phyloP scores from a whole-genome alignment of 2,329 filamentous ascomycete genomes.

The Aspergillus melleus region DNA sequence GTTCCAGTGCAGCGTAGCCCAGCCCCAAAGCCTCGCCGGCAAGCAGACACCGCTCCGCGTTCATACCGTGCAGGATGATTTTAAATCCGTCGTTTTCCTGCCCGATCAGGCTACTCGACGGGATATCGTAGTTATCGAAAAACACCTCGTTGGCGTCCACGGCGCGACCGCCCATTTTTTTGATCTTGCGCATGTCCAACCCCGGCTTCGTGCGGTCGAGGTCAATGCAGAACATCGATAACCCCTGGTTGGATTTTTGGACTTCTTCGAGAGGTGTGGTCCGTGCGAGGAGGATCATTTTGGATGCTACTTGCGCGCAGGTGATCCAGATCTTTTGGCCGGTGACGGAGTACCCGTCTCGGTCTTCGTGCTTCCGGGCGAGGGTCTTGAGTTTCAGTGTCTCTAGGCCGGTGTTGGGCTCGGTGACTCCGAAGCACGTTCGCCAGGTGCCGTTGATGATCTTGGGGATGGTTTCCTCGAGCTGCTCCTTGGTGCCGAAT shows the following conservation, averaged over 20 bases:
- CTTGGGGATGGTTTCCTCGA: constrained; percentile 63
- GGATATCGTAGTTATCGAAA: constrained; percentile 74
- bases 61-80: constrained; percentile 77
- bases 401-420: constrained; percentile 77
- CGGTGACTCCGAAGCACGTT: constrained; percentile 81
- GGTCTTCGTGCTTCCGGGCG: constrained; percentile 55
- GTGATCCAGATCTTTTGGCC: constrained; percentile 92
- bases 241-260: constrained; percentile 68
- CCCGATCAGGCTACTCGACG: constrained; percentile 66
- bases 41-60: constrained; percentile 72
- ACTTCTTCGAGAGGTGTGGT: constrained; percentile 70
- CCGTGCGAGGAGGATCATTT: constrained; percentile 80
- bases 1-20: constrained; percentile 69
- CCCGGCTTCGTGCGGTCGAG: constrained; percentile 62
- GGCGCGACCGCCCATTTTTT: constrained; percentile 81
- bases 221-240: constrained; percentile 80
- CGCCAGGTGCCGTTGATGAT: constrained; percentile 72
- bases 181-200: constrained; percentile 69
- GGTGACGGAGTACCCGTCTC: constrained; percentile 63
- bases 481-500: constrained; percentile 68
- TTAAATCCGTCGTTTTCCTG: constrained; percentile 75
- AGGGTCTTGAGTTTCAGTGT: constrained; percentile 69
- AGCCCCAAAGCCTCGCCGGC: constrained; percentile 79
- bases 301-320: constrained; percentile 75
- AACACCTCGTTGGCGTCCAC: constrained; percentile 87